phyloP scores from a whole-genome alignment of 2,329 filamentous ascomycete genomes.

The Pseudonectria buxi region DNA sequence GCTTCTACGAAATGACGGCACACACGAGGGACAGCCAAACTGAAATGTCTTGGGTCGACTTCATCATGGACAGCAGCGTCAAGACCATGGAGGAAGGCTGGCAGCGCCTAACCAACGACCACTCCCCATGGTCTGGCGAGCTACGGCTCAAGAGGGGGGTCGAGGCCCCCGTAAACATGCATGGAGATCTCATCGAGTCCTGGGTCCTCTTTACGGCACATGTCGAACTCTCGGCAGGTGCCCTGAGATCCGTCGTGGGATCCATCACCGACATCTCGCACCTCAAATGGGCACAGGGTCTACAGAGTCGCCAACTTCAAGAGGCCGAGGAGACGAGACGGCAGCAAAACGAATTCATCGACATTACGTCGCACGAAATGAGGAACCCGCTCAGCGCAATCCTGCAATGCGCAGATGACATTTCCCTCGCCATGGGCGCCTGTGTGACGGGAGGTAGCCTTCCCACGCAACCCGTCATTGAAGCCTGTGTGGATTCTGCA shows the following conservation, averaged over 20 bases:
- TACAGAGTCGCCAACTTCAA: slow-evolving; percentile 29
- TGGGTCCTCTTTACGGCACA: slow-evolving; percentile 36
- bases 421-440: slow-evolving; percentile 38
- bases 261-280: slow-evolving; percentile 38
- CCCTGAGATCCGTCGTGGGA: slow-evolving; percentile 31
- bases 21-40: slow-evolving; percentile 29
- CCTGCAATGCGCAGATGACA: slow-evolving; percentile 64
- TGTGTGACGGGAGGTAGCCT: not conserved
- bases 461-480: slow-evolving; percentile 34
- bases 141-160: slow-evolving; percentile 32
- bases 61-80: slow-evolving; percentile 30
- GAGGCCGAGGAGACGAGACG: slow-evolving; percentile 33
- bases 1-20: slow-evolving; percentile 41
- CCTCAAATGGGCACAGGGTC: slow-evolving; percentile 35
- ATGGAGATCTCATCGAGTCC: slow-evolving; percentile 33
- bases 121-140: slow-evolving; percentile 32
- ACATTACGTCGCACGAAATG: slow-evolving; percentile 65
- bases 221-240: slow-evolving; percentile 28
- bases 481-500: slow-evolving; percentile 59
- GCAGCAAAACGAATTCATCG: slow-evolving; percentile 61
- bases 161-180: slow-evolving; percentile 2
- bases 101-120: slow-evolving; percentile 28
- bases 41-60: slow-evolving; percentile 36
- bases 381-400: slow-evolving; percentile 66
- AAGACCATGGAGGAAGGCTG: slow-evolving; percentile 30